A percentile compares a stretch with the other conserved stretches of the same genome.
Evolutionary conservation across 371 early-diverging fungal species (phyloP).

Genomic region (Mucor racemosus): DNA sequence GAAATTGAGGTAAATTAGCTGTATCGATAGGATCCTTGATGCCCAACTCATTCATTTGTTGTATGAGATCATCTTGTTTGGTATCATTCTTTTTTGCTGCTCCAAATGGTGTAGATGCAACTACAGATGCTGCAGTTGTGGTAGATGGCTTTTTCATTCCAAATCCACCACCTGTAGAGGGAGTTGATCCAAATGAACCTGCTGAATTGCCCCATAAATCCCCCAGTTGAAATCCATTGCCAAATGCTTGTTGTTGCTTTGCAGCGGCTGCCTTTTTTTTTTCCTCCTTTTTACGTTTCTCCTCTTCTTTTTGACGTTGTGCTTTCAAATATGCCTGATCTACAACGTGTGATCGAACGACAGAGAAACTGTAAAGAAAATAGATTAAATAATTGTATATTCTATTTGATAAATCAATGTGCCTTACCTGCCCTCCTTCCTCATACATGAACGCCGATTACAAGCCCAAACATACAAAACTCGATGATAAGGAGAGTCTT

Average conservation of each 20-base stretch:
- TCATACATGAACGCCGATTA: conserved; percentile 72
- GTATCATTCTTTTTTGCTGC: conserved; percentile 13
- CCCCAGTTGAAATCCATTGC: conserved; percentile 44
- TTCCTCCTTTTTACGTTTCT: conserved; percentile 44
- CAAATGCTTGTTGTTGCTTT: conserved; percentile 32
- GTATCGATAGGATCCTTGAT: conserved; percentile 25
- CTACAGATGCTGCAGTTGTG: conserved; percentile 17
- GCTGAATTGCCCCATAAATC: conserved; percentile 47
- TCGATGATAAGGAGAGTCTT: conserved; percentile 75
- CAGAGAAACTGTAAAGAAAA: conserved; percentile 55
- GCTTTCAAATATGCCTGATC: conserved; percentile 69
- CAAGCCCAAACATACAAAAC: conserved; percentile 83
- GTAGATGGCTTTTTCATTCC: not conserved
- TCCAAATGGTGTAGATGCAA: conserved; percentile 14
- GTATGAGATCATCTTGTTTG: conserved; percentile 15
- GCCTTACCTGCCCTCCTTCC: conserved; percentile 66
- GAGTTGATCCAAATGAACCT: conserved; percentile 21
- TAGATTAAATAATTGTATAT: not conserved
- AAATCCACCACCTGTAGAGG: not conserved
- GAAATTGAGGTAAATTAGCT: conserved; percentile 41
- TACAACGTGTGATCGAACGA: conserved; percentile 67
- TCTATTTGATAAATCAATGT: not conserved
- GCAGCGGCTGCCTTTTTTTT: conserved; percentile 38
- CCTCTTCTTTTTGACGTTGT: conserved; percentile 50
- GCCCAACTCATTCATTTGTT: conserved; percentile 13